Base-by-base conservation (phyloP, 345 rosid species). In the Populus nigra region DNA sequence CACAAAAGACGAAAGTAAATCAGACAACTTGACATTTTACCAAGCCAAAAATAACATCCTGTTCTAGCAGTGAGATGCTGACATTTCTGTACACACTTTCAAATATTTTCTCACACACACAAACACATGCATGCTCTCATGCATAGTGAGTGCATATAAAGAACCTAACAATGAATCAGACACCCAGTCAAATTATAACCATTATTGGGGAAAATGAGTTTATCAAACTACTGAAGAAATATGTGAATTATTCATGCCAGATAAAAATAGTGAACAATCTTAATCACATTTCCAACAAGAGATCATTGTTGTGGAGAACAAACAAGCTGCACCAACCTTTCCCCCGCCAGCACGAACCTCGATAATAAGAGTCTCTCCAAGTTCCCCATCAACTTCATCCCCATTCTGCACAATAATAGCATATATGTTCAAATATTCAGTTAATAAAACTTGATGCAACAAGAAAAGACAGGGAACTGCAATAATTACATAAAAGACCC, bases 301-400 rank as follows among this genome's bases (percentile, higher is more conserved):
- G 16, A 47, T 16, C 67, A 63, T 23, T 12, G 69, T 47, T 49
- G 35, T 16, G 17, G 29, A 57, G 57, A 45, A 18, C 23, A 61
- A 78, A 68, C 33, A 39, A 76, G 69, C 55, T 66, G 73, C 49
- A 84, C 96, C 76, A 84, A 94, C 98, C 98, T 94, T 93, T 88
- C 93, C 98, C 65, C 98, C 98, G 62, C 88, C 82, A 79, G 97
- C 97, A 86, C 88, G 92, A 84, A 93, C 88, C 85, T 94, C 90
- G 69, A 93, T 84, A 86, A 94, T 87, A 62, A 91, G 81, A 65
- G 72, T 84, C 88, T 94, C 98, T 82, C 90, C 95, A 76, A 33
- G 77, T 86, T 84, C 75, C 78, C 84, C 81, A 27, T 83, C 88
- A 70, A 79, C 76, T 50, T 74, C 83, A 71, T 85, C 90, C 41